phyloP scores from a whole-genome alignment of 768 basidiomycete species.

The Lactifluus echinatus region DNA sequence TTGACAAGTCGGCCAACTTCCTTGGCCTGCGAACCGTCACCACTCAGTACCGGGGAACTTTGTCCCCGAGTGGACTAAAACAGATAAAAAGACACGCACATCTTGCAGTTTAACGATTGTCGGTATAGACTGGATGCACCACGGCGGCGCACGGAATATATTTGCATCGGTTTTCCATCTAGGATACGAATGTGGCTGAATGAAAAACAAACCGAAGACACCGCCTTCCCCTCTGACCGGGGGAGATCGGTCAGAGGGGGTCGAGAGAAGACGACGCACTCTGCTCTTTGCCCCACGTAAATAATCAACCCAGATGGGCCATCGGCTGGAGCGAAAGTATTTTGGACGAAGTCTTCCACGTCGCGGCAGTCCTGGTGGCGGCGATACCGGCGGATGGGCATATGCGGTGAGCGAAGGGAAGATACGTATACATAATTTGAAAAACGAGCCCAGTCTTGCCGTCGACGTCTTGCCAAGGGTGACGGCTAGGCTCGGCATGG shows the following conservation, averaged over 20 bases:
- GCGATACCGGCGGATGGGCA: slow-evolving; percentile 6
- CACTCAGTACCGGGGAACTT: background rate
- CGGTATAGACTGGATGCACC: slow-evolving; percentile 51
- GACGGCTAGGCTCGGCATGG: no score
- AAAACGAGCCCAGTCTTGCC: no score
- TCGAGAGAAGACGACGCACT: slow-evolving; percentile 37
- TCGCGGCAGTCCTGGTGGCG: slow-evolving; percentile 50
- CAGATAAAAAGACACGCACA: slow-evolving; percentile 33
- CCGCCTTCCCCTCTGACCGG: background rate
- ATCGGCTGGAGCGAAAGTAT: slow-evolving; percentile 38
- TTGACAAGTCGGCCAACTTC: slow-evolving; percentile 21
- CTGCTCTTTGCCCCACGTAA: slow-evolving; percentile 56
- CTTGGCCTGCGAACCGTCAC: slow-evolving; percentile 7
- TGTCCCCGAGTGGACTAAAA: background rate
- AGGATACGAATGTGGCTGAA: background rate
- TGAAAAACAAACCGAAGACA: slow-evolving; percentile 1
- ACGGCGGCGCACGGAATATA: slow-evolving; percentile 52
- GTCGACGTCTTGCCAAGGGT: no score
- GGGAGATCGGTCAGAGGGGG: background rate
- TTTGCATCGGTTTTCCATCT: slow-evolving; percentile 64
- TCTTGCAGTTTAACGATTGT: slow-evolving; percentile 55
- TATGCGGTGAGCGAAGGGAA: slow-evolving; percentile 7
- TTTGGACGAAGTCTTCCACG: slow-evolving; percentile 47
- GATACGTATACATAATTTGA: background rate
- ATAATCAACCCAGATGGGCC: slow-evolving; percentile 50